Evolutionary conservation across 192 early-diverging fungal genomes (phyloP), one percentile per base, ranked within the genome.

Genomic region (Oehlia diaphana): DNA sequence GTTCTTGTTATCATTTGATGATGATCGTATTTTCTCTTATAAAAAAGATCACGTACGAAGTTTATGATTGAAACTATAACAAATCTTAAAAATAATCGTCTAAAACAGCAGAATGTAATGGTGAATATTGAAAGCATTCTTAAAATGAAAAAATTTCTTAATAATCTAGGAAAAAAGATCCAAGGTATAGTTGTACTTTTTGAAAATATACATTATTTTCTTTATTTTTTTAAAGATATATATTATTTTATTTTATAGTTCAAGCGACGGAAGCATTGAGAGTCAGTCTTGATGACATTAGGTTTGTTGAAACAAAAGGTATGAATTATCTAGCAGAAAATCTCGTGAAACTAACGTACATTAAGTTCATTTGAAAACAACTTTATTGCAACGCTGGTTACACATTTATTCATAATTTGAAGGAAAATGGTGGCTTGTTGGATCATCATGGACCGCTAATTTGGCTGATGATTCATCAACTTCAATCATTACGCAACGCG

Each of bases 391-490:
- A 79, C 37, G 37, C 0, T 37, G 37, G 5, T 31, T 31, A 31
- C 31, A 31, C 31, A 31, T 31, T 31, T 31, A 31, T 31, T 31
- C 31, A 2, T 37, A 37, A 42, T 42, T 42, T 42, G 7, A 42
- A 84, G 89, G 89, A 35, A 96, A 96, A 83, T 99, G 98, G 98
- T 99, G 98, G 98, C 87, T 98, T 33, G 94, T 98, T 9, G 98
- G 98, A 31, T 88, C 96, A 4, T 94, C 95, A 23, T 99, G 98
- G 97, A 91, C 89, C 26, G 95, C 94, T 44, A 91, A 92, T 72
- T 83, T 90, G 80, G 85, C 84, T 37, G 90, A 87, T 19, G 84
- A 86, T 35, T 69, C 81, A 85, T 66, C 63, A 71, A 79, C 83
- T 2, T 81, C 72, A 23, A 78, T 78, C 28, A 78, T 84, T 8